Base-by-base conservation (phyloP, 495 filamentous ascomycete genomes). In the Penicillium roqueforti region DNA sequence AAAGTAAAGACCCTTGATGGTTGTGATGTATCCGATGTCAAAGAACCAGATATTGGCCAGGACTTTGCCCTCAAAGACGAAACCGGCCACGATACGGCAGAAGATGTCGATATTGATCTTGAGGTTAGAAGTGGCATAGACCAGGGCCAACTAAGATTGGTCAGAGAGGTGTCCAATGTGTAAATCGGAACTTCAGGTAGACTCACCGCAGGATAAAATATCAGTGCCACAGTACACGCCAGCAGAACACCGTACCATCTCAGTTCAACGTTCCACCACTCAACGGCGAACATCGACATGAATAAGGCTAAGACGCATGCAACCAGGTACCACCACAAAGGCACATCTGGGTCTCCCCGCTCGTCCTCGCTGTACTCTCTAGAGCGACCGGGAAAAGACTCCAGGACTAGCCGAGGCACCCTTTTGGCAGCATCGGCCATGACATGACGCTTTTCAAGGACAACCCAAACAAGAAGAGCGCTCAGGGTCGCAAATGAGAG, bases 11-110 rank as follows among this genome's bases (percentile, higher is more conserved):
- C 90, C 90, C 70, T 95, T 88, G 5, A 86, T 84, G 1, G 85
- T 88, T 2, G 85, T 87, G 55, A 91, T 91, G 68, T 88, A 86
- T 26, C 88, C 87, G 58, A 92, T 51, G 40, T 60, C 53, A 26
- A 63, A 92, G 6, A 88, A 93, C 39, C 87, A 86, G 63, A 93
- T 93, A 37, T 92, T 88, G 82, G 92, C 92, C 60, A 95, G 91
- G 31, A 89, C 87, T 22, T 85, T 83, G 16, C 89, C 89, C 10
- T 89, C 87, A 60, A 92, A 93, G 19, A 88, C 68, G 37, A 77
- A 80, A 20, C 89, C 90, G 23, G 86, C 89, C 47, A 92, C 83
- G 40, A 93, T 80, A 60, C 92, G 88, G 68, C 89, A 91, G 36
- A 69, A 68, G 56, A 91, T 78, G 65, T 89, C 92, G 62, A 91